Evolutionary conservation across 257 asterid genomes (phyloP), one percentile per base, ranked within the genome.

Genomic region (Nicotiana benthamiana): DNA sequence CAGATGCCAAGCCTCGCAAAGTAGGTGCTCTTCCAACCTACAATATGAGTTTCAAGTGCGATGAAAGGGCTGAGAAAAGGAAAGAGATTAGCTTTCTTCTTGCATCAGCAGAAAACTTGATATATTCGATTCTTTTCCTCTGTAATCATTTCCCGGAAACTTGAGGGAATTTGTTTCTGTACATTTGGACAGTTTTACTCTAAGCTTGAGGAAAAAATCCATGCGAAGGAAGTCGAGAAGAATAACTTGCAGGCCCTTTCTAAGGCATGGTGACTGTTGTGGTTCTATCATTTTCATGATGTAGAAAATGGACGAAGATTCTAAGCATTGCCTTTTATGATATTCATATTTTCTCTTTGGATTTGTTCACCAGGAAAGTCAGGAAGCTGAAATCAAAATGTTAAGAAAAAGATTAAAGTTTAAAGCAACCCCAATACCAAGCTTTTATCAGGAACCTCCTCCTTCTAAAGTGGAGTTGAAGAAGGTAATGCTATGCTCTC

Each of bases 371-470:
- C 75, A 92, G 97, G 97, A 92, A 87, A 46, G 90, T 13, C 97
- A 89, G 56, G 94, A 92, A 68, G 96, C 96, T 40, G 96, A 92
- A 86, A 85, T 92, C 77, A 92, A 82, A 88, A 87, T 83, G 93
- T 83, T 91, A 83, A 87, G 97, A 84, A 92, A 92, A 82, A 87
- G 83, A 63, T 85, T 92, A 89, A 88, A 81, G 76, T 92, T 92
- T 81, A 92, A 92, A 86, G 97, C 97, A 53, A 91, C 92, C 70
- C 97, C 97, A 9, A 90, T 92, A 96, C 97, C 97, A n/a, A 92
- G 87, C 88, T 92, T 92, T 89, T 92, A 92, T 82, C 97, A 89
- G 85, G 97, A 91, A 83, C 97, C 97, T 81, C 80, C 92, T 36
- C 97, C 96, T 79, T 90, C 93, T 3, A 91, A 90, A 82, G 90